Conservation (phyloP, 208 protist genomes). For the Porcisia deanei region DNA sequence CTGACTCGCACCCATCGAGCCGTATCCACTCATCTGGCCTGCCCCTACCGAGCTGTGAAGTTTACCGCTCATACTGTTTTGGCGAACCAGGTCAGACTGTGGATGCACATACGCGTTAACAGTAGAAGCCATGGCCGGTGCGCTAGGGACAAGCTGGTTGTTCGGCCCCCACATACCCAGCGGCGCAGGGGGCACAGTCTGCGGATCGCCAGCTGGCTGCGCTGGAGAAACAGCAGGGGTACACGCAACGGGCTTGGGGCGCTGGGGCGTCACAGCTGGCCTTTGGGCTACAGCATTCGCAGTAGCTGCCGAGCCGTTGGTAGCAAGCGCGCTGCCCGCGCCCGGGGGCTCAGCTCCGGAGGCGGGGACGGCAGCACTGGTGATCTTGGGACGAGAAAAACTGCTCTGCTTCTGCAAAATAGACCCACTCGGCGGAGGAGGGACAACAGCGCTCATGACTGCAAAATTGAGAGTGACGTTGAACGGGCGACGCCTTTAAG, state of each 20-base stretch:
- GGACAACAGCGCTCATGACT: conserved; percentile 29
- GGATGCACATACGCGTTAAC: background rate
- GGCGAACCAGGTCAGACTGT: conserved; percentile 20
- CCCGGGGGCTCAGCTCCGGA: conserved; percentile 7
- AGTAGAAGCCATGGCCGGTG: conserved; percentile 4
- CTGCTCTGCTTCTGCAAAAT: conserved; percentile 38
- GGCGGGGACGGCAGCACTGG: conserved; percentile 7
- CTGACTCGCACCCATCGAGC: conserved; percentile 16
- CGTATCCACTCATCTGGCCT: conserved; percentile 6
- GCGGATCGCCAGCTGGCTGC: background rate
- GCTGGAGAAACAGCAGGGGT: background rate
- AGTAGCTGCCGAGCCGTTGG: background rate
- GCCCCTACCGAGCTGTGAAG: conserved; percentile 10
- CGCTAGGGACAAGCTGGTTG: conserved; percentile 10
- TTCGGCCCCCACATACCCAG: conserved; percentile 31
- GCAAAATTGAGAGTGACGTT: background rate
- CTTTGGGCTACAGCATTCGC: conserved; percentile 8
- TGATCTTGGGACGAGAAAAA: conserved; percentile 31
- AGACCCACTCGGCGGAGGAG: conserved; percentile 25
- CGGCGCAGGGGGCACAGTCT: background rate
- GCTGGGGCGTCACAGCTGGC: background rate
- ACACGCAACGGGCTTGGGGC: background rate
- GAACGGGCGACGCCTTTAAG: background rate
- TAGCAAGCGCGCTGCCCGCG: background rate
- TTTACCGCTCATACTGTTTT: conserved; percentile 27